Base-by-base conservation (phyloP, 371 early-diverging fungal genomes). In the Sporodiniella umbellata region DNA sequence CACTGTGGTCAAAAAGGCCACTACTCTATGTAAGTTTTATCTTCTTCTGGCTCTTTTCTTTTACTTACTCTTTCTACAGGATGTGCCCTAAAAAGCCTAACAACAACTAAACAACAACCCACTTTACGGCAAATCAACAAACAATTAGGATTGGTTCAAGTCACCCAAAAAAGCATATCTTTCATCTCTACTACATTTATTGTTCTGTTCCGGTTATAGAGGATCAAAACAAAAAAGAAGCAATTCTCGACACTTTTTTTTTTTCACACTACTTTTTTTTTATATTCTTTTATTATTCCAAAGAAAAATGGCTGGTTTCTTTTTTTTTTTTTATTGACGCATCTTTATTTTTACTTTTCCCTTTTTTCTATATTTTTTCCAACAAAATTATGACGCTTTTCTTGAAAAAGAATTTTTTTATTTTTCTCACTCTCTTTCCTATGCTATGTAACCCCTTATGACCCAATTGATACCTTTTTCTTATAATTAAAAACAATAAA, bases 1-100 rank as follows among this genome's bases (percentile, higher is more conserved):
- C 73, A 72, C 45, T 72, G 69, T 60, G 73, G 69, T 54, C 58
- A 64, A 60, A 68, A 66, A 51, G 73, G 73, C 26, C 73, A 72
- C 48, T 72, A 72, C 44, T 68, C 69, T 15, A 68, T 72, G 72
- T 72, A 72, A 56, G 68, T 54, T 46, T 35, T 18, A 26, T 42
- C 18, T 31, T 22, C 38, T 15, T 30, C 38, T 35, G 7, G 30
- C 21, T 23, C 8, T 38, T 40, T 24, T 14, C 25, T 35, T 45
- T 37, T 56, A 30, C 25, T 26, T 47, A 43, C 39, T 39, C 10
- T 37, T 50, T 46, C 15, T 37, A 30, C 31, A 68, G 68, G 54
- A 65, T 66, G 64, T 68, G 73, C 49, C 73, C 73, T 15, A 62
- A 72, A 54, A 72, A 72, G 33, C 73, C 66, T 7, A 43, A 45